A percentile compares a stretch with the other conserved stretches of the same genome.
Evolutionary conservation across 2,329 filamentous ascomycete species (phyloP).

Genomic region (Paecilomyces sp.): DNA sequence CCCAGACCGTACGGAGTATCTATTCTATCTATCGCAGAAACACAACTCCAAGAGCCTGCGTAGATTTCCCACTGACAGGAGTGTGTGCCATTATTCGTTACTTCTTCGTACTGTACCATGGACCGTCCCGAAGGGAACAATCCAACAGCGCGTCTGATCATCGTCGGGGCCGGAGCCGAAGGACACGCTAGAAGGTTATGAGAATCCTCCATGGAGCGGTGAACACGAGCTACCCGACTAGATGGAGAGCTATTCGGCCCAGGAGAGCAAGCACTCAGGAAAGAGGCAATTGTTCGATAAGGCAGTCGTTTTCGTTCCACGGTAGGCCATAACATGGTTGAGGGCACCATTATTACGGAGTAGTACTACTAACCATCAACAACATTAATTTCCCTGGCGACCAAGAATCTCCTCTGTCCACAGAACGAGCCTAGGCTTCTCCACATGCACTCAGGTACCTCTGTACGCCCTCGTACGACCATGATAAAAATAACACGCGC

Average conservation of each 20-base stretch:
- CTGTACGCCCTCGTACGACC: not conserved
- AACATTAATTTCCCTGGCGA: not conserved
- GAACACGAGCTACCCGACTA: not conserved
- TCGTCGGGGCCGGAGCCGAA: not conserved
- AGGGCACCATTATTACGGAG: not conserved
- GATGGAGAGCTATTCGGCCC: not conserved
- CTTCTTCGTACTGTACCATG: not conserved
- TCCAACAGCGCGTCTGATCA: not conserved
- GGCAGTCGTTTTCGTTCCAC: not conserved
- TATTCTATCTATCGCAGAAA: not conserved
- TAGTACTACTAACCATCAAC: too few relatives aligned
- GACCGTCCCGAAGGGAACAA: not conserved
- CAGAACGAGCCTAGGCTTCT: too few relatives aligned
- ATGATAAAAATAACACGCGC: not conserved
- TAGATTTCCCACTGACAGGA: not conserved
- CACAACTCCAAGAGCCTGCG: not conserved
- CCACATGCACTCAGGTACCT: not conserved
- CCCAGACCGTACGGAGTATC: not conserved
- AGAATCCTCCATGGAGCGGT: constrained; percentile 1
- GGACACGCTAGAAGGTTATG: not conserved
- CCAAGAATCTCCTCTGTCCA: not conserved
- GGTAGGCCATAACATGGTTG: not conserved
- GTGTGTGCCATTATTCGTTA: not conserved
- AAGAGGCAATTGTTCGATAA: not conserved
- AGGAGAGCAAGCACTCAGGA: not conserved